A percentile compares a stretch with the other conserved stretches of the same genome.
Conservation (phyloP, 1,139 yeast species). For the Cylindricascospora bacillispora region DNA sequence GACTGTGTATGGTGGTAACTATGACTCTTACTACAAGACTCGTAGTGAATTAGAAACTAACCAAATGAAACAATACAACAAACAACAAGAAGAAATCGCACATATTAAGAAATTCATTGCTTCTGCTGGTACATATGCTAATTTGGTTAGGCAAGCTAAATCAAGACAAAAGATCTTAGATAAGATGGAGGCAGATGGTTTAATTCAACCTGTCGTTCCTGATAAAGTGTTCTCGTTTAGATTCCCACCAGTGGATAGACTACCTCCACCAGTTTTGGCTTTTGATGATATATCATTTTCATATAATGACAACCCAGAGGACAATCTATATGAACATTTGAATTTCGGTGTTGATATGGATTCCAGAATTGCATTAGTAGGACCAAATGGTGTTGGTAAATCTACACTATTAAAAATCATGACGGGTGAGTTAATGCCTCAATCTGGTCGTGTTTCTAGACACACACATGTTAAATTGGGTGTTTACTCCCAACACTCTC, state of each 20-base stretch:
- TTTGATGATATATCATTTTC: constrained; percentile 92
- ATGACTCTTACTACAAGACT: constrained; percentile 92
- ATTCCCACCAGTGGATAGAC: constrained; percentile 91
- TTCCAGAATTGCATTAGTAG: constrained; percentile 94
- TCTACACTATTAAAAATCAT: constrained; percentile 89
- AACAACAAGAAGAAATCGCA: constrained; percentile 97
- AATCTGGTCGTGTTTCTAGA: constrained; percentile 88
- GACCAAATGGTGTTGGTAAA: constrained; percentile 99
- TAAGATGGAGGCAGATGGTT: constrained; percentile 99
- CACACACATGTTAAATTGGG: constrained; percentile 97
- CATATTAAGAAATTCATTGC: constrained; percentile 98
- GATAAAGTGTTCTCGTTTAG: constrained; percentile 89
- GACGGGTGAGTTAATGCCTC: constrained; percentile 89
- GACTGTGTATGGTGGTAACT: constrained; percentile 89
- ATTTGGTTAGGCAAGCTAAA: constrained; percentile 96
- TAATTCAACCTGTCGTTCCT: constrained; percentile 82
- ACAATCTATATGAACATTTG: constrained; percentile 78
- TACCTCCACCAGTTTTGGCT: constrained; percentile 97
- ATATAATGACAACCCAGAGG: constrained; percentile 76
- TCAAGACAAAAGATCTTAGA: constrained; percentile 98
- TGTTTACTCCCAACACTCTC: constrained; percentile 97
- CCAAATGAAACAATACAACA: constrained; percentile 93
- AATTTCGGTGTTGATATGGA: constrained; percentile 99
- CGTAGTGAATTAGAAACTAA: constrained; percentile 88
- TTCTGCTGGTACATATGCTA: constrained; percentile 99